Conservation (phyloP, 2,329 filamentous ascomycete species). For the Fusarium haematococcum region DNA sequence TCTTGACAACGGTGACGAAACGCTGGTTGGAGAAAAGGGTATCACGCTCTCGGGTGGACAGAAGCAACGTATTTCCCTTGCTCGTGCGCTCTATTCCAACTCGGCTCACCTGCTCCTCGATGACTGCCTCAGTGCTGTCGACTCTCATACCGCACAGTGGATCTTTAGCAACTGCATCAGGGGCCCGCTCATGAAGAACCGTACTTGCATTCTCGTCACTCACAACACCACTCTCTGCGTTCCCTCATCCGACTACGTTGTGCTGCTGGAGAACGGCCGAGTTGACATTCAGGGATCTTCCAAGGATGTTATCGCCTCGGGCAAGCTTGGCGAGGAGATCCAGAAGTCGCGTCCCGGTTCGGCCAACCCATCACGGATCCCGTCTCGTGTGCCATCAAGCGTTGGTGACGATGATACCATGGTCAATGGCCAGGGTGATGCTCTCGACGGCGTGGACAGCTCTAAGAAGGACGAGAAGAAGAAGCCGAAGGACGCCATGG, state of each 20-base stretch:
- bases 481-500: constrained; percentile 65
- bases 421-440: constrained; percentile 61
- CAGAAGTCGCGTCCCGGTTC: constrained; percentile 79
- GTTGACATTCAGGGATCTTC: constrained; percentile 81
- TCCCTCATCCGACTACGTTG: constrained; percentile 82
- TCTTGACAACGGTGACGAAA: constrained; percentile 91
- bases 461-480: constrained; percentile 59
- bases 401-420: constrained; percentile 74
- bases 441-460: constrained; percentile 58
- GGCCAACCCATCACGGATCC: constrained; percentile 74
- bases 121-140: constrained; percentile 95
- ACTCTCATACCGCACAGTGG: constrained; percentile 97
- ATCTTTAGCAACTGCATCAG: constrained; percentile 95
- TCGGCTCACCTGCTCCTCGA: constrained; percentile 92
- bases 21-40: constrained; percentile 95
- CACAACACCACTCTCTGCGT: constrained; percentile 94
- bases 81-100: constrained; percentile 96
- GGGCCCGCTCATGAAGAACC: constrained; percentile 86
- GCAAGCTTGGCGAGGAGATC: constrained; percentile 88
- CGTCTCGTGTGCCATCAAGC: constrained; percentile 83
- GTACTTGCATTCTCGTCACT: constrained; percentile 95
- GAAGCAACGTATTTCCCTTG: constrained; percentile 96
- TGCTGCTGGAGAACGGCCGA: constrained; percentile 89
- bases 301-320: constrained; percentile 83
- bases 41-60: constrained; percentile 97